These are phyloP conservation scores for Sporothrix curviconia DNA, from an alignment of 2,329 filamentous ascomycete species.

Conservation along the genomic window DNA sequence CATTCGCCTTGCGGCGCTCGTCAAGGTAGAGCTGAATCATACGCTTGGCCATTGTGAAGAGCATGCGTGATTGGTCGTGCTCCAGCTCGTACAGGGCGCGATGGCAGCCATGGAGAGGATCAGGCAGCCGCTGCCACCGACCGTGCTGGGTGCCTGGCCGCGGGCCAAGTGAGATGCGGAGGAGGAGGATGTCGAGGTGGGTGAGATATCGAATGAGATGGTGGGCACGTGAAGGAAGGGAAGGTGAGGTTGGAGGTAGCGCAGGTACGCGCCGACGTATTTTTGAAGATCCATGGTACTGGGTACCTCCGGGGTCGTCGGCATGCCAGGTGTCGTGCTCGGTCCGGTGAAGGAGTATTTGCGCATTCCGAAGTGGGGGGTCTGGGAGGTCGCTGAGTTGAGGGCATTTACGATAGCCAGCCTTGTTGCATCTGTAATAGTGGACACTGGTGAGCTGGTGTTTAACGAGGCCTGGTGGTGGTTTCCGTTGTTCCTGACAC, in stretches of 20 bases:
- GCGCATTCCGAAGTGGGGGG: conserved; percentile 49
- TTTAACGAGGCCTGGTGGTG: conserved; percentile 34
- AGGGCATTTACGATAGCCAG: conserved; percentile 54
- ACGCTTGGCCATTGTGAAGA: conserved; percentile 91
- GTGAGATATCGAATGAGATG: conserved; percentile 72
- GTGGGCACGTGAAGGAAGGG: conserved; percentile 93
- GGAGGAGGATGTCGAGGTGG: conserved; percentile 29
- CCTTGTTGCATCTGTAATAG: conserved; percentile 59
- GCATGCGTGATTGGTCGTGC: conserved; percentile 66
- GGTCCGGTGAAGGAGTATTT: conserved; percentile 58
- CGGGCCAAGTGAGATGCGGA: conserved; percentile 55
- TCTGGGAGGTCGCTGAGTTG: conserved; percentile 39
- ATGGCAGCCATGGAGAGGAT: conserved; percentile 82
- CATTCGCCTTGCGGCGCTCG: conserved; percentile 79
- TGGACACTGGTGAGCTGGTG: conserved; percentile 49
- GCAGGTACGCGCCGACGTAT: conserved; percentile 83
- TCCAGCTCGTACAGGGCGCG: conserved; percentile 75
- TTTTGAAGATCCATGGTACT: conserved; percentile 81
- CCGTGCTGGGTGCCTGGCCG: conserved; percentile 19
- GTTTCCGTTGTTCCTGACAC: conserved; percentile 21
- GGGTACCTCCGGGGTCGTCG: conserved; percentile 69
- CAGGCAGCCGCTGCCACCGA: conserved; percentile 78
- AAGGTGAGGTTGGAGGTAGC: conserved; percentile 87
- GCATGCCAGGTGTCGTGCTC: conserved; percentile 55
- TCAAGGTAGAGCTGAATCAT: conserved; percentile 92